Conservation (phyloP, 371 early-diverging fungal genomes). For the Haplosporangium sp. region DNA sequence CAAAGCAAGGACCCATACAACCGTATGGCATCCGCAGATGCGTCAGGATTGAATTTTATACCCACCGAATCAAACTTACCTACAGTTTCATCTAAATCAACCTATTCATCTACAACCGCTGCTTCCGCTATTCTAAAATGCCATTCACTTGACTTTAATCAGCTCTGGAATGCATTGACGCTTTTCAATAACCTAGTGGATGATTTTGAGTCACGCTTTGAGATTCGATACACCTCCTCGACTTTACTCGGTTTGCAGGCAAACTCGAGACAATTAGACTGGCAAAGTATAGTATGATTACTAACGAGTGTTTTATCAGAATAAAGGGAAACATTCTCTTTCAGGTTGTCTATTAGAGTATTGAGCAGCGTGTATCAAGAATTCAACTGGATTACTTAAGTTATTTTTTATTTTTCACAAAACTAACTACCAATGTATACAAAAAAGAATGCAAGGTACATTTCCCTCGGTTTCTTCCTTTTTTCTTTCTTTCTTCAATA, state of each 20-base stretch:
- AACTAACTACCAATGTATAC: too few relatives aligned
- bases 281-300: conserved; percentile 11
- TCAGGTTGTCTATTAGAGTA: too few relatives aligned
- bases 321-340: too few relatives aligned
- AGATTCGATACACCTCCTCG: conserved; percentile 31
- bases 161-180: conserved; percentile 42
- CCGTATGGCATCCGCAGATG: conserved; percentile 5
- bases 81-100: conserved; percentile 10
- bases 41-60: conserved; percentile 5
- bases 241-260: conserved; percentile 44
- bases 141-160: conserved; percentile 35
- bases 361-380: too few relatives aligned
- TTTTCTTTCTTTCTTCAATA: too few relatives aligned
- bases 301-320: too few relatives aligned
- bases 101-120: conserved; percentile 25
- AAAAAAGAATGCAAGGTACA: too few relatives aligned
- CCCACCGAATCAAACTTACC: background rate
- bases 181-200: conserved; percentile 44
- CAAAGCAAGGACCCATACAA: conserved; percentile 36
- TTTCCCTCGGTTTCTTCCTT: too few relatives aligned
- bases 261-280: conserved; percentile 43
- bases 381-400: too few relatives aligned
- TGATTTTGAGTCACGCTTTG: conserved; percentile 39
- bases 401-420: too few relatives aligned
- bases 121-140: conserved; percentile 38